Base-by-base conservation (phyloP, 83 land plant genomes). In the Picea abies region DNA sequence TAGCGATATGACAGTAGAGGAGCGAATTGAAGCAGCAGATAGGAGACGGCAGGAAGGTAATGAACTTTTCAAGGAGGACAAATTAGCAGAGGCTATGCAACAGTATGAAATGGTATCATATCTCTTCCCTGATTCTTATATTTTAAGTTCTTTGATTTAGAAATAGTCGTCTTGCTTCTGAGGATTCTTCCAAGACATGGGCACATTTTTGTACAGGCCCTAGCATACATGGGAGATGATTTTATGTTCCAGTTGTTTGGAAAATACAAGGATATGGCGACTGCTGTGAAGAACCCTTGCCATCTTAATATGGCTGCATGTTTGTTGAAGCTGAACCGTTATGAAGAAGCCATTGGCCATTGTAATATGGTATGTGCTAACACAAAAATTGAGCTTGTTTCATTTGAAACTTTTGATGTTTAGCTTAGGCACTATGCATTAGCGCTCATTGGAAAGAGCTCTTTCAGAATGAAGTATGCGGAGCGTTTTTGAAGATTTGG, bases 211-310 rank as follows among this genome's bases (percentile, higher is more conserved):
- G 23, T 63, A 16, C 83, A 96, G 98, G 99, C 97, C 22, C 90
- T 98, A 67, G 93, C 99, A 60, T 98, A 96, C 82, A 96, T 96
- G 99, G 99, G 99, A 47, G 99, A 98, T 87, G 99, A 98, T 80
- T 98, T 98, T 81, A 98, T 97, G 99, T 96, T 98, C 83, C 99
- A 98, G 88, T 86, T 98, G 78, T 98, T 96, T 85, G 99, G 99
- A 17, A 98, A 98, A 85, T 98, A 98, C 78, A 89, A 92, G 35
- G 99, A 98, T 86, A 93, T 96, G 99, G 99, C 99, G 22, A 85
- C 90, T 88, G 99, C 97, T 69, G 99, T 98, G 71, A 96, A 98
- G 79, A 90, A 94, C 83, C 99, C 99, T 10, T 98, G 99, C 83
- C 99, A 98, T 80, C 90, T 98, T 68, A 98, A 98, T 89, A 93